phyloP scores from a whole-genome alignment of 2,329 filamentous ascomycete genomes.

The Emydomyces testavorans region DNA sequence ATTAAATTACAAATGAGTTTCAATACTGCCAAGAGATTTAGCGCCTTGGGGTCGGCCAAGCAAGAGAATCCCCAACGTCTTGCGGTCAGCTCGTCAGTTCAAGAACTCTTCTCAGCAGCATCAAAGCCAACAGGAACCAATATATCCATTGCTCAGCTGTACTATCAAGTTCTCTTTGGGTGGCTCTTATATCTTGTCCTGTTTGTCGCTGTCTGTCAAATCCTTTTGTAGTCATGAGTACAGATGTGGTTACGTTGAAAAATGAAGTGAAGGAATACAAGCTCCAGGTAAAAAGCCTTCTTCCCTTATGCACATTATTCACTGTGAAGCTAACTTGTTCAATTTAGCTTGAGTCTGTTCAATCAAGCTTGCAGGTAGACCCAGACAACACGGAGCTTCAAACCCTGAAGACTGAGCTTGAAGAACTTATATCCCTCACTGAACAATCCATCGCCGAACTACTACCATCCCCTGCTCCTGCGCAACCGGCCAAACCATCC shows the following conservation, averaged over 20 bases:
- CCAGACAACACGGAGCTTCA: constrained; percentile 68
- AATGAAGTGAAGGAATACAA: constrained; percentile 49
- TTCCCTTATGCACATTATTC: neutral
- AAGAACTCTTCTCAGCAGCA: no score
- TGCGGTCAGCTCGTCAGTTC: no score
- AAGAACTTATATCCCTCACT: constrained; percentile 67
- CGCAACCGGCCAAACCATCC: constrained; percentile 37
- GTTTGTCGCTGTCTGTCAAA: neutral
- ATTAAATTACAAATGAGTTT: no score
- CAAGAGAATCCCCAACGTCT: no score
- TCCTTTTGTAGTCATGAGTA: constrained; percentile 27
- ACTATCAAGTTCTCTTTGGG: neutral
- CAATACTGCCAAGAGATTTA: no score
- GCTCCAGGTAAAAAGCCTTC: constrained; percentile 38
- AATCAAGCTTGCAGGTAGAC: constrained; percentile 64
- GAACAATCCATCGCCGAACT: constrained; percentile 72
- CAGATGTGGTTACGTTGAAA: constrained; percentile 35
- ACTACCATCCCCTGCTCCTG: constrained; percentile 47
- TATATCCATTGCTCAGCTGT: neutral
- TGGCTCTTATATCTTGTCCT: neutral
- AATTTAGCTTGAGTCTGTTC: constrained; percentile 63
- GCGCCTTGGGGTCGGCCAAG: no score
- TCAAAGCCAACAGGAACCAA: no score
- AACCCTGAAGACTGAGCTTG: constrained; percentile 66
- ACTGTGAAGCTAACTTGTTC: neutral